Evolutionary conservation across 2,329 filamentous ascomycete genomes (phyloP).

Genomic region (Fusarium torreyae): DNA sequence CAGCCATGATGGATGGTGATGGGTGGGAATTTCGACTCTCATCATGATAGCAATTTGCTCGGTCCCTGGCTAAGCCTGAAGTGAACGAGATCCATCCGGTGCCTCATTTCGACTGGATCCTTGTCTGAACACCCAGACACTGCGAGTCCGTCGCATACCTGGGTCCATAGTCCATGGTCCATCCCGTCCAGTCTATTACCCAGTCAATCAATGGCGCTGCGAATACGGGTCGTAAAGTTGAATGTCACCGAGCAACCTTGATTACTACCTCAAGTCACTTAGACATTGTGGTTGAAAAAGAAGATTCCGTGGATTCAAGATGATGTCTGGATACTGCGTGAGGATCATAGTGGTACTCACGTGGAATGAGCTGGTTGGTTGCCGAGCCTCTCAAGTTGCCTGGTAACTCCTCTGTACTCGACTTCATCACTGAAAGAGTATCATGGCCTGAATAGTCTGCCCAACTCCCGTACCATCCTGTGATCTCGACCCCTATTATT

Average conservation of each 20-base stretch:
- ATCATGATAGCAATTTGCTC: conserved; percentile 40
- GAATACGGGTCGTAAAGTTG: conserved; percentile 2
- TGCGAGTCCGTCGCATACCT: conserved; percentile 27
- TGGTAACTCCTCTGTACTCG: conserved; percentile 1
- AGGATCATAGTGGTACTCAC: conserved; percentile 5
- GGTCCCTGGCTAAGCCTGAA: conserved; percentile 44
- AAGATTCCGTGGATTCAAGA: background rate
- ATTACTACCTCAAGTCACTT: conserved; percentile 16
- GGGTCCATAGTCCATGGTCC: background rate
- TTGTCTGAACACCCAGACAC: conserved; percentile 15
- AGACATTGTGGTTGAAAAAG: conserved; percentile 14
- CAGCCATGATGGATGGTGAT: conserved; percentile 29
- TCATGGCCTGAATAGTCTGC: conserved; percentile 1
- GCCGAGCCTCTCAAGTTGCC: conserved; percentile 22
- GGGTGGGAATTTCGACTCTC: conserved; percentile 36
- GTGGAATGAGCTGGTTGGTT: conserved; percentile 27
- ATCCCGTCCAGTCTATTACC: conserved; percentile 27
- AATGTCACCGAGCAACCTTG: conserved; percentile 39
- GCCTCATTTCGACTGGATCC: conserved; percentile 48
- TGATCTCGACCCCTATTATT: conserved; percentile 47
- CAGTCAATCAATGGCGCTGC: background rate
- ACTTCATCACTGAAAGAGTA: background rate
- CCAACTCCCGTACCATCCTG: conserved; percentile 15
- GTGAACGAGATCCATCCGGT: conserved; percentile 46
- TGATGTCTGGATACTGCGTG: conserved; percentile 24